phyloP scores from a whole-genome alignment of 331 rosid species.

The Prunus yedoensis region DNA sequence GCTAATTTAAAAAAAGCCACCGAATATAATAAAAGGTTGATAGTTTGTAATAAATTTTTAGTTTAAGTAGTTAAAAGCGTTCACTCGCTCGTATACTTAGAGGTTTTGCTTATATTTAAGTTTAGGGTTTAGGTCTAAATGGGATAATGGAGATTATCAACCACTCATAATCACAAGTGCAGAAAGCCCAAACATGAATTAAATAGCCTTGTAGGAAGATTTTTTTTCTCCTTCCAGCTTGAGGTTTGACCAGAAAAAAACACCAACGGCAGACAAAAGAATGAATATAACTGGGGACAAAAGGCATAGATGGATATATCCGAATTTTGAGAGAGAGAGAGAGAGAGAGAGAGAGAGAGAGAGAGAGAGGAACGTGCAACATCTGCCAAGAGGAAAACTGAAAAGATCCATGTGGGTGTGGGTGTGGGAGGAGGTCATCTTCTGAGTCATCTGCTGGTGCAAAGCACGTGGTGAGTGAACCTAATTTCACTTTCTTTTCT shows the following conservation, averaged over 20 bases:
- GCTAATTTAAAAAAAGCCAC: neutral
- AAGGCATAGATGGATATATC: neutral
- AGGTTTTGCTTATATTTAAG: too few species aligned
- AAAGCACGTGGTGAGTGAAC: constrained; percentile 45
- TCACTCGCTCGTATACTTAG: too few species aligned
- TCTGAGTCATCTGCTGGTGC: neutral
- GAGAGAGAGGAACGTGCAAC: constrained; percentile 1
- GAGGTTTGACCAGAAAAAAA: neutral
- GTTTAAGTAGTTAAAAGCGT: too few species aligned
- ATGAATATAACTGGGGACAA: neutral
- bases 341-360: neutral
- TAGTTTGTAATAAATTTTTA: too few species aligned
- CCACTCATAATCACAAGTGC: too few species aligned
- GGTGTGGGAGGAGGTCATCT: constrained; percentile 23
- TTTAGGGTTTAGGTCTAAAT: too few species aligned
- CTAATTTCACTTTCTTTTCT: constrained; percentile 5
- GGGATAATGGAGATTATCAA: too few species aligned
- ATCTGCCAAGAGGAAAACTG: neutral
- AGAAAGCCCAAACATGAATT: too few species aligned
- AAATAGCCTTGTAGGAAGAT: neutral
- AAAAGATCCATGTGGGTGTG: neutral
- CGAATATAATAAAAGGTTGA: too few species aligned
- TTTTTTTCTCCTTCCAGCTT: neutral
- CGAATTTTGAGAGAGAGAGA: neutral
- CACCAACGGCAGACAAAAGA: neutral